Base-by-base conservation (phyloP, 75 land plant species). In the Sequoiadendron giganteum region DNA sequence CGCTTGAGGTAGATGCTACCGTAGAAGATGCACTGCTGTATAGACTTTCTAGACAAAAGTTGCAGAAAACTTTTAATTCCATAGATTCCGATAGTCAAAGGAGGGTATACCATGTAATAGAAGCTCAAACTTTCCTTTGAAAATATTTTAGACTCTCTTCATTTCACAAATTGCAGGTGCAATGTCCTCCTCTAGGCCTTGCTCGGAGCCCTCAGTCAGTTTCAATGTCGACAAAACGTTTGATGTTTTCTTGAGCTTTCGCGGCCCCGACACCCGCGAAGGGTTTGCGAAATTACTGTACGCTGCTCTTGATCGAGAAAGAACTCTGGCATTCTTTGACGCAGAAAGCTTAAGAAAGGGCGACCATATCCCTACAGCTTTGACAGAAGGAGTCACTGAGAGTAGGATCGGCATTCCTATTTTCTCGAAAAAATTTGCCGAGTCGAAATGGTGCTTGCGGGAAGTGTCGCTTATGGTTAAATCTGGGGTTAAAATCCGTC, bases 181-280 rank as follows among this genome's bases (percentile, higher is more conserved):
- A 13, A 78, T 32, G 82, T 79, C 82, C 5, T 4, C 3, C 10
- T 36, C 16, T 34, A 15, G 36, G 36, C 36, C 36, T 2, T 79
- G 36, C 16, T 79, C 82, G 6, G 82, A 39, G 21, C 28, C 36
- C 16, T 79, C 82, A 15, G 16, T 11, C 32, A 34, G 19, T 21
- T 77, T 18, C 14, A 11, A 30, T 77, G 32, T 16, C 28, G 8
- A 36, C 32, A 42, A 25, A 83, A 45, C 0, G n/a, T 83, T 9
- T 19, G 85, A 83, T 2, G 85, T 83, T 28, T 83, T 83, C 49
- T 34, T 83, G 49, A 83, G 85, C 30, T 83, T 83, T 15, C 30
- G 85, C n/a, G 85, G 85, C 49, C 28, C 7, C 32, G 85, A 83
- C 47, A 83, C 85, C n/a, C 85, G 85, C 2, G 14, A 42, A 39